Conservation (phyloP, 805 yeast species). For the Brettanomyces nanus region DNA sequence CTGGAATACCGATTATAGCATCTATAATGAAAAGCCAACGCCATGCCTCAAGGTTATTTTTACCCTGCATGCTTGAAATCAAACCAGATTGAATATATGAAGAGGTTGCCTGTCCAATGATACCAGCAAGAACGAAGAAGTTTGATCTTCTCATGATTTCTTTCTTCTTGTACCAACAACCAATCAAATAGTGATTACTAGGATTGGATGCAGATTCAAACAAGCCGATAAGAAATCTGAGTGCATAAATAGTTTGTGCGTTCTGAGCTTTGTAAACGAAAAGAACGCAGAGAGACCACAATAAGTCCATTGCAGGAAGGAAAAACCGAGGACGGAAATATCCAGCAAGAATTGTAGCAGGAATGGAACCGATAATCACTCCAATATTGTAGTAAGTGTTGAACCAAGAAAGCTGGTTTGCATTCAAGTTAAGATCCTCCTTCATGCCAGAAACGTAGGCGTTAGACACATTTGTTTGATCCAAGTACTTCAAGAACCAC, state of each 20-base stretch:
- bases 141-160: constrained; percentile 36
- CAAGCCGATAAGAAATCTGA: constrained; percentile 36
- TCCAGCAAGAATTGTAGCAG: constrained; percentile 30
- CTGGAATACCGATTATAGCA: constrained; percentile 36
- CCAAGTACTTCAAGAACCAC: constrained; percentile 20
- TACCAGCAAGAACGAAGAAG: constrained; percentile 31
- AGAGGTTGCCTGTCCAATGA: constrained; percentile 34
- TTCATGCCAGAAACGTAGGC: constrained; percentile 63
- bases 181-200: constrained; percentile 30
- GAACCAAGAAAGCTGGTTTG: constrained; percentile 31
- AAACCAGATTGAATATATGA: constrained; percentile 39
- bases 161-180: constrained; percentile 35
- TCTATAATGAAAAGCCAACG: constrained; percentile 61
- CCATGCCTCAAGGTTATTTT: constrained; percentile 51
- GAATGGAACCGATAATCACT: constrained; percentile 17
- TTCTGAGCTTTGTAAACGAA: constrained; percentile 20
- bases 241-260: constrained; percentile 31
- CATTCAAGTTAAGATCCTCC: constrained; percentile 46
- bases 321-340: constrained; percentile 29
- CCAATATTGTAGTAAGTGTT: constrained; percentile 31
- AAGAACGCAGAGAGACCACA: constrained; percentile 24
- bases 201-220: constrained; percentile 38
- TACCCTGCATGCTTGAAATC: constrained; percentile 31
- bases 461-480: constrained; percentile 51
- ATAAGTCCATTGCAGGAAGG: constrained; percentile 20